Base-by-base conservation (phyloP, 352 stramenopile species). In the Phytophthora ramorum region DNA sequence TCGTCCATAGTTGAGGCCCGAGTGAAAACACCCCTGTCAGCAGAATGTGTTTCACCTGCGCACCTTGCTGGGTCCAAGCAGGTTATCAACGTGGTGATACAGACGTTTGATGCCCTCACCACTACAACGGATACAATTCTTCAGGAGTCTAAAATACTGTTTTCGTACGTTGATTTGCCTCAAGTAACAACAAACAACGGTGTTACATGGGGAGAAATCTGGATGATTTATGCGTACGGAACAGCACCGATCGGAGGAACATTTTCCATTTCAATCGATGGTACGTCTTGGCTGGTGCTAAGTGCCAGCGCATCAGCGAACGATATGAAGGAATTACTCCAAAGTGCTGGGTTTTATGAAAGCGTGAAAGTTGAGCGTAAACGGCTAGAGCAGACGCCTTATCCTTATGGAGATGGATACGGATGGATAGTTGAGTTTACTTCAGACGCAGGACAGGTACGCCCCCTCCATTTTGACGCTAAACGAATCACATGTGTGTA, bases 341-440 rank as follows among this genome's bases (percentile, higher is more conserved):
- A 47, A 26, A 26, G 17, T 47, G 7, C 41, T 16, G 41, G 41
- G 9, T 28, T 28, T 47, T 47, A 47, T n/a, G 41, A 47, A 47
- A 47, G 41, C 7, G 19, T 47, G 17, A n/a, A 13, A 47, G 70
- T 79, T 6, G 62, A 74, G 20, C 52, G 64, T 8, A 71, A 58
- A 30, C 71, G 62, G 2, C 63, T 83, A 0, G 59, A 72, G 13
- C 54, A 67, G 10, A 78, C 74, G 4, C 4, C n/a, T 12, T 73
- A 70, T 58, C 54, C 69, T 2, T 75, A 60, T 47, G 73, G 70
- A 17, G 74, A 83, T 66, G 79, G 79, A 12, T 85, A 81, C 51
- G 79, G 70, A 10, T 88, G 74, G 76, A 35, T 81, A 26, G 66
- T 88, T 5, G 80, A 74, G 8, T 88, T 85, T 58, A 45, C 63